Conservation (phyloP, 192 early-diverging fungal genomes). For the Polychytrium aggregatum region DNA sequence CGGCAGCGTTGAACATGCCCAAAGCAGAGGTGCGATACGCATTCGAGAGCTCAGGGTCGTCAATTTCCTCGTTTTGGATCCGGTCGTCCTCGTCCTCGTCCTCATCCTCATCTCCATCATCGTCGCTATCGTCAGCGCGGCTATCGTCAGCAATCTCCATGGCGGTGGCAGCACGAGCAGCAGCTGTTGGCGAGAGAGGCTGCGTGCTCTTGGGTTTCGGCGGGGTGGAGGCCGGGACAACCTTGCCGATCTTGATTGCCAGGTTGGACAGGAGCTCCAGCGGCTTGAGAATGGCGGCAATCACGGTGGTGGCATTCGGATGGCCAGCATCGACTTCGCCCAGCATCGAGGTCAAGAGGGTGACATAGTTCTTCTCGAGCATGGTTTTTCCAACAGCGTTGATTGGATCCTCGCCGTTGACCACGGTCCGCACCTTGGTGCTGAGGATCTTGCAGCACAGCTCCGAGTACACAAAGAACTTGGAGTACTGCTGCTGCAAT, state of each 20-base stretch:
- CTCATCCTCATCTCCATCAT: conserved; percentile 20
- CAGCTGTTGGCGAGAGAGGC: neutral
- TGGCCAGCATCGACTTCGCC: conserved; percentile 86
- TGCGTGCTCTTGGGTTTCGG: neutral
- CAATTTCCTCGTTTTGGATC: conserved; percentile 48
- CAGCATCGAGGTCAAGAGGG: conserved; percentile 62
- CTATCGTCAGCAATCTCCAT: neutral
- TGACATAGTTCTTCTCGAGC: conserved; percentile 81
- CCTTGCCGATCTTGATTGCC: conserved; percentile 73
- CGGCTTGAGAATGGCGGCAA: conserved; percentile 71
- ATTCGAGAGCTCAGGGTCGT: conserved; percentile 67
- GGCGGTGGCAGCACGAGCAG: neutral
- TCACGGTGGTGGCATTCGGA: conserved; percentile 63
- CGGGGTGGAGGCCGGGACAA: conserved; percentile 2
- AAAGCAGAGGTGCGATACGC: conserved; percentile 73
- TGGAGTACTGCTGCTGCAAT: conserved; percentile 19
- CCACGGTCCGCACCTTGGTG: too few relatives aligned
- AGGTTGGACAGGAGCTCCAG: conserved; percentile 80
- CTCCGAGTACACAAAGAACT: too few relatives aligned
- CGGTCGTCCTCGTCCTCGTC: conserved; percentile 43
- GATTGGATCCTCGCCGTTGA: conserved; percentile 50
- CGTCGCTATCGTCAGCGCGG: neutral
- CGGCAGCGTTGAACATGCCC: conserved; percentile 60
- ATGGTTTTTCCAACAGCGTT: conserved; percentile 62
- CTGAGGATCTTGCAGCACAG: too few relatives aligned